Base-by-base conservation (phyloP, 202 grass and related monocot species). In the Zizania palustris region DNA sequence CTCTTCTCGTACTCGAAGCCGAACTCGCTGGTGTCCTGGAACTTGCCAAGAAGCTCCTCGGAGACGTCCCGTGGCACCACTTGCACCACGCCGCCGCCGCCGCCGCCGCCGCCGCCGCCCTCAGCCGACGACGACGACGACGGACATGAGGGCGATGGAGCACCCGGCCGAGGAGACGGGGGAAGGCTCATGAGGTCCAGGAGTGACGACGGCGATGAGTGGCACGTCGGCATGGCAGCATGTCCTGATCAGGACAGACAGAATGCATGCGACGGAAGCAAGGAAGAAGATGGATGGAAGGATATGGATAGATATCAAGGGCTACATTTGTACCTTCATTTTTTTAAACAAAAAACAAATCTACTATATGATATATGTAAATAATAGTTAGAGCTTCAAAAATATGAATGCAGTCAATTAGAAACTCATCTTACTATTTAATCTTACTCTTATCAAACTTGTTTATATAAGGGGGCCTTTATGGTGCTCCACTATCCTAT, bases 1-100 rank as follows among this genome's bases (percentile, higher is more conserved):
- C 93, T 97, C 80, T 36, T 73, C 54, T 60, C 88, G 20, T 97
- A 97, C 37, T 97, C 90, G 49, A 97, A 97, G 70, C 88, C 86
- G 54, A 93, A 91, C 77, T 91, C 88, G 61, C 88, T 74, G 53
- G 77, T 64, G 82, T 97, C 93, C 61, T 60, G 76, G 81, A 93
- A 97, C 78, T 97, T 97, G 54, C 72, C 78, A n/a, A 93, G 74
- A 13, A 97, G 81, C 64, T 75, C 83, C 53, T 97, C 81, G 40
- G 85, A 93, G 50, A 97, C 83, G 54, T 73, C 88, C 79, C 80
- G 69, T 19, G 93, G 82, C 71, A 97, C 90, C 68, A 91, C 63
- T 66, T 93, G 90, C 61, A 93, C 86, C 70, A 12, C n/a, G n/a
- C n/a, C n/a, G n/a, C n/a, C n/a, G n/a, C n/a, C n/a, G n/a, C n/a